A percentile compares a stretch with the other conserved stretches of the same genome.
Conservation (phyloP, 1,139 yeast genomes). For the Blastobotrys arbuscula region DNA sequence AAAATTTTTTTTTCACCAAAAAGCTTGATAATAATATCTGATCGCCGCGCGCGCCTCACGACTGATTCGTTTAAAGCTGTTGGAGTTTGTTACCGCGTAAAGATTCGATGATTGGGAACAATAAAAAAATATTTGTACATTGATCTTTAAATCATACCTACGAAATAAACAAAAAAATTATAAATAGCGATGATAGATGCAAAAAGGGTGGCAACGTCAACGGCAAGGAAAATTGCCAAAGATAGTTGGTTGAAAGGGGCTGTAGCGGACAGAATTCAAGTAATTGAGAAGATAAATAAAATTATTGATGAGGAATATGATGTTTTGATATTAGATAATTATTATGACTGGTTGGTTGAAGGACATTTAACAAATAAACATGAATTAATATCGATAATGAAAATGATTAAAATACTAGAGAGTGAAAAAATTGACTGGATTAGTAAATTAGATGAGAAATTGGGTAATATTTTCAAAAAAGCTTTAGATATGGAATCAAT, state of each 20-base stretch:
- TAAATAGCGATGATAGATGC: slow-evolving; percentile 3
- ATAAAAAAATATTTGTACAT: too few relatives aligned
- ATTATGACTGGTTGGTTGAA: not conserved
- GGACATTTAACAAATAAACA: not conserved
- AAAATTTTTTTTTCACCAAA: not conserved
- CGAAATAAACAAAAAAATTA: too few relatives aligned
- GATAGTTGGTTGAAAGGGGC: slow-evolving; percentile 1
- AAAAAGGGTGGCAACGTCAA: not conserved
- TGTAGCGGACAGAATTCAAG: not conserved
- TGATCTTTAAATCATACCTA: too few relatives aligned
- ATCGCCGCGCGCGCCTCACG: slow-evolving; percentile 8
- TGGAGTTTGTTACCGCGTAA: too few relatives aligned
- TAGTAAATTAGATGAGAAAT: slow-evolving; percentile 17
- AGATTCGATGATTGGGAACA: too few relatives aligned
- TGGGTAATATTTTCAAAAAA: slow-evolving; percentile 28
- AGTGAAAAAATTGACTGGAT: not conserved
- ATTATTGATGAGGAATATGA: not conserved
- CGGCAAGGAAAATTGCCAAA: not conserved
- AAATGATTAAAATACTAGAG: not conserved
- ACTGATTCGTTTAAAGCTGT: not conserved
- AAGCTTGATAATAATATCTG: too few relatives aligned
- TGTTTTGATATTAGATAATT: not conserved
- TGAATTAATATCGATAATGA: not conserved
- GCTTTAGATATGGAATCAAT: slow-evolving; percentile 20
- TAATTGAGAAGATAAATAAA: not conserved